Percentiles rank a stretch among this genome's conserved stretches.
Evolutionary conservation across 495 filamentous ascomycete species (phyloP).

Genomic region (Lophiotrema nucula): DNA sequence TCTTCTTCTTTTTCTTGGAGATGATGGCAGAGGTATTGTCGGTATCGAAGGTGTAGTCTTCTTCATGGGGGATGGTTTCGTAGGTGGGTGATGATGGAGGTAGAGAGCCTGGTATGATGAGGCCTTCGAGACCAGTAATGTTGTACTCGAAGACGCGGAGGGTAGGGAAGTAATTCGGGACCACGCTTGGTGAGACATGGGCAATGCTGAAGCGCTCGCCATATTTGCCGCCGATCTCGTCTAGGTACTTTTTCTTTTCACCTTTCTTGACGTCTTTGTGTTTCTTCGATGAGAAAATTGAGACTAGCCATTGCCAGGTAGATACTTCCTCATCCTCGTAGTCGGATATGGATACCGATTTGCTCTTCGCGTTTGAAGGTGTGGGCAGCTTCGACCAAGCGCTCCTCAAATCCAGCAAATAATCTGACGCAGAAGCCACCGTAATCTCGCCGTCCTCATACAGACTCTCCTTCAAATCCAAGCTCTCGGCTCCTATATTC

Average conservation of each 20-base stretch:
- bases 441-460: conserved; percentile 47
- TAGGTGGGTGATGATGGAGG: not conserved
- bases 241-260: conserved; percentile 48
- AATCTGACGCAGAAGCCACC: conserved; percentile 65
- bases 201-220: conserved; percentile 82
- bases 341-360: conserved; percentile 26
- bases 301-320: conserved; percentile 17
- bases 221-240: conserved; percentile 73
- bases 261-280: conserved; percentile 38
- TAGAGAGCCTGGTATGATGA: conserved; percentile 8
- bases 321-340: conserved; percentile 42
- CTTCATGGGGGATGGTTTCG: not conserved
- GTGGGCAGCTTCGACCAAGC: conserved; percentile 74
- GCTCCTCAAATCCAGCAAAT: conserved; percentile 74
- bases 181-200: conserved; percentile 77
- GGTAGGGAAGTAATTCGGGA: conserved; percentile 91
- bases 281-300: conserved; percentile 39
- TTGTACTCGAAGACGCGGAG: conserved; percentile 91
- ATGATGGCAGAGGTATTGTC: conserved; percentile 16
- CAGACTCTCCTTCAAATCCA: conserved; percentile 25
- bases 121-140: conserved; percentile 69
- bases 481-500: not conserved
- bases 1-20: conserved; percentile 17
- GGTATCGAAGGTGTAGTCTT: not conserved
- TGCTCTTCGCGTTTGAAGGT: conserved; percentile 40